A percentile compares a stretch with the other conserved stretches of the same genome.
Conservation (phyloP, 805 yeast genomes). For the Starmerella riodocensis region DNA sequence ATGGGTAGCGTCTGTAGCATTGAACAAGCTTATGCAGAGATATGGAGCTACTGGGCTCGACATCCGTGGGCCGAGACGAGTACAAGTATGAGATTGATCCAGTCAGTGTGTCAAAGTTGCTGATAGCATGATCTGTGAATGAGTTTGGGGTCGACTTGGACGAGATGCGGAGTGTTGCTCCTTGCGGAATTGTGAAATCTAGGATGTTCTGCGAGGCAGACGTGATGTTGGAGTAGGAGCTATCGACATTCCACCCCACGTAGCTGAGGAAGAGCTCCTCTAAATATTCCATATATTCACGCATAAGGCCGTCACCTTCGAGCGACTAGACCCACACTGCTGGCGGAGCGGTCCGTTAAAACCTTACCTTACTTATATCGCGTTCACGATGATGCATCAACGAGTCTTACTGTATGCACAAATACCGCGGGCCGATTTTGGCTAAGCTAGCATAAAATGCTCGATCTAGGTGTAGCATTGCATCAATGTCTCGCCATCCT, state of each 20-base stretch:
- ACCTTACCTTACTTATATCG: too few relatives aligned
- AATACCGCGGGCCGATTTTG: too few relatives aligned
- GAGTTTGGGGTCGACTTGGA: constrained; percentile 56
- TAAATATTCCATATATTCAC: constrained; percentile 76
- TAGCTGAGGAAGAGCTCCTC: constrained; percentile 54
- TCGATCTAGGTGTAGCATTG: too few relatives aligned
- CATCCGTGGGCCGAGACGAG: constrained; percentile 44
- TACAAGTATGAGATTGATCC: constrained; percentile 79
- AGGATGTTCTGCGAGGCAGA: constrained; percentile 35
- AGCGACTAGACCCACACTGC: too few relatives aligned
- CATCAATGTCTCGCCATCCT: too few relatives aligned
- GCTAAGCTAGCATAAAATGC: too few relatives aligned
- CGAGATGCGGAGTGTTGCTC: constrained; percentile 50
- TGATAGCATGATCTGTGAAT: constrained; percentile 58
- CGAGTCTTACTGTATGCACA: too few relatives aligned
- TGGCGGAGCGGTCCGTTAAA: too few relatives aligned
- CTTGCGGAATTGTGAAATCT: constrained; percentile 61
- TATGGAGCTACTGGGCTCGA: constrained; percentile 28
- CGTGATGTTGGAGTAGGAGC: constrained; percentile 56
- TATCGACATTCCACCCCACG: constrained; percentile 69
- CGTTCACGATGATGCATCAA: too few relatives aligned
- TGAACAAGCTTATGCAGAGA: constrained; percentile 19
- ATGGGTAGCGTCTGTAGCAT: constrained; percentile 16
- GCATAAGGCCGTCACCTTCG: constrained; percentile 47
- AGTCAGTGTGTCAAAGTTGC: constrained; percentile 49